Base-by-base conservation (phyloP, 106 monocot species). In the Apostasia shenzhenica region DNA sequence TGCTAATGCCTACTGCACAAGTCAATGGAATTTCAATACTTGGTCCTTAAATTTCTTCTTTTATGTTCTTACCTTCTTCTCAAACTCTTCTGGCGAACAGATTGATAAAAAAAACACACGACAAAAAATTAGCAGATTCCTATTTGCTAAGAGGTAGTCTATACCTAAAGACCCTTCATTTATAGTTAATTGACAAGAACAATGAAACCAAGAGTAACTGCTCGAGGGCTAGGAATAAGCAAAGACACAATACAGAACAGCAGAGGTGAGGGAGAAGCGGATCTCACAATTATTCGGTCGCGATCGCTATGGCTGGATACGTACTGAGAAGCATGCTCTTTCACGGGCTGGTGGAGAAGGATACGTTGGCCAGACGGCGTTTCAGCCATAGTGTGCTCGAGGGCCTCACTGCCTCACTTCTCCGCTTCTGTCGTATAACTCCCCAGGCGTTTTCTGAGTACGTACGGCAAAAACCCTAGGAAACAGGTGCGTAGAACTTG, bases 221-320 rank as follows among this genome's bases (percentile, higher is more conserved):
- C 2, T 26, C 41, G 2, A 5, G 48, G n/a, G 41, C 49, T 3
- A 48, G 43, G 14, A 9, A 26, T 41, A 12, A 54, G 42, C 14
- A 37, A 44, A 61, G 42, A 47, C 6, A 40, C 48, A 57, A 55
- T 14, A 55, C 8, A 45, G 14, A 44, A 64, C 52, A 41, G 7
- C 10, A 14, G 7, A 42, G 38, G 64, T 52, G 48, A 55, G 57
- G 13, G 12, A 8, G 14, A 37, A 43, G 48, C 45, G 44, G 14
- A 11, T 58, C 77, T 77, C 75, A 95, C 92, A 43, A 84, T 73
- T 67, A 97, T 74, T 37, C 87, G 82, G 63, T 87, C 83, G 2
- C 97, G 97, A 45, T 99, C 92, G 41, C 81, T 85, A 63, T 92
- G 92, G 83, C 81, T 77, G 70, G 92, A 87, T 53, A 84, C 77